Percentiles rank a stretch among this genome's conserved stretches.
phyloP scores from a whole-genome alignment of 2,329 filamentous ascomycete species.

The Hypoxylon sp. region DNA sequence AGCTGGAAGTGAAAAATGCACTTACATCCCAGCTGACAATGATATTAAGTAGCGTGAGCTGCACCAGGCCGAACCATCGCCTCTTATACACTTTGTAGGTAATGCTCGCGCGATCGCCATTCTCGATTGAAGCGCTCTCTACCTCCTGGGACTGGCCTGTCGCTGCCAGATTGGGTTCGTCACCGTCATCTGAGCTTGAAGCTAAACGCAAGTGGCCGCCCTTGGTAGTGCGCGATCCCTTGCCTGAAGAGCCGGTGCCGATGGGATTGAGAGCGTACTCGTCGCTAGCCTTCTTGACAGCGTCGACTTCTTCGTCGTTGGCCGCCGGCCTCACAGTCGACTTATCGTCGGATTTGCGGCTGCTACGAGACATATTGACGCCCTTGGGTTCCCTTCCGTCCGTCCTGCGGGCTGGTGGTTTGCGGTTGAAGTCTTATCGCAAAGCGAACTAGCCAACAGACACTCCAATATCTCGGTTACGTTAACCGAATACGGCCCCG shows the following conservation, averaged over 20 bases:
- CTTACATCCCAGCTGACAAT: constrained; percentile 96
- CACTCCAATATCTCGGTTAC: constrained; percentile 14
- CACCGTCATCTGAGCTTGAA: constrained; percentile 44
- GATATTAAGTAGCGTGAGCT: constrained; percentile 90
- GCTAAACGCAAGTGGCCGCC: constrained; percentile 45
- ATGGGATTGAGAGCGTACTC: constrained; percentile 45
- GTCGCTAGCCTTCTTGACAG: constrained; percentile 45
- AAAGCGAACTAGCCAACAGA: constrained; percentile 6
- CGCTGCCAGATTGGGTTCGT: constrained; percentile 35
- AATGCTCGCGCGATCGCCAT: constrained; percentile 39
- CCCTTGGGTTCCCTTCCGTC: constrained; percentile 29
- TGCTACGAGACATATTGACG: constrained; percentile 34
- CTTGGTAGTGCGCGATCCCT: constrained; percentile 27
- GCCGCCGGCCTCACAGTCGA: constrained; percentile 17
- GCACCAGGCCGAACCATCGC: constrained; percentile 88
- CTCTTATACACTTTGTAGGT: constrained; percentile 75
- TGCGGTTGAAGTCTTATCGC: constrained; percentile 8
- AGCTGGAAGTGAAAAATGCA: constrained; percentile 49
- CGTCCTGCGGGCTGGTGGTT: constrained; percentile 1
- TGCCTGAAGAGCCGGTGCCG: constrained; percentile 32
- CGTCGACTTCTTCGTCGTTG: constrained; percentile 36
- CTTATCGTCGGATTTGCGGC: constrained; percentile 20
- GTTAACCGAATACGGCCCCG: constrained; percentile 28
- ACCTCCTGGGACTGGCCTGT: constrained; percentile 24
- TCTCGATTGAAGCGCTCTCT: constrained; percentile 36